Evolutionary conservation across 495 filamentous ascomycete genomes (phyloP), one percentile per base, ranked within the genome.

Genomic region (Xeromyces bisporus): DNA sequence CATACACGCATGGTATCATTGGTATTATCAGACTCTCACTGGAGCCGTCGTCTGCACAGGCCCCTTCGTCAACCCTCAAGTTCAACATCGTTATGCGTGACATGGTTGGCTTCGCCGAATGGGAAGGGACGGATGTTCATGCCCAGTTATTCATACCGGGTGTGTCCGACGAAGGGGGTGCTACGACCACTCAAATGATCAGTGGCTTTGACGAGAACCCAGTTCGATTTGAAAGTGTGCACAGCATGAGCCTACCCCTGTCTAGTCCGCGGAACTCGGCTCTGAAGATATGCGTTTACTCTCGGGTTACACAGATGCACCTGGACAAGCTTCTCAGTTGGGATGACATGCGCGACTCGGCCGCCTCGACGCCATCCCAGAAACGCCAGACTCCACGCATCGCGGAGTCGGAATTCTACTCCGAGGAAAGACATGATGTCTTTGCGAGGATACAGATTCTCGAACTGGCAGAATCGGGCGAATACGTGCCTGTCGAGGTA

Each of bases 51-150:
- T 87, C 81, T 13, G 87, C 89, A 6, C 78, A 91, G 47, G 84
- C 87, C 15, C 89, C 87, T 16, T 78, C 81, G 6, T 84, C 80
- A 31, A 96, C 80, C 15, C 58, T 99, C 33, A 96, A 96, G 48
- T 99, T 96, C 58, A 99, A 96, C 42, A 84, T 96, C 15, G 86
- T 93, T 29, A 93, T 99, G 85, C 85, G 89, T 46, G 83, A 96
- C 43, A 76, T 99, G 73, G 56, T 87, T 26, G 89, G 89, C 3
- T 96, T 99, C 43, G 81, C 89, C 1, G 89, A 99, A 56, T 75
- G 86, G 38, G 89, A 99, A 56, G 89, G 89, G 3, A 89, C 83
- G 6, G 75, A 92, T 39, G 85, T 96, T 31, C 89, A 99, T 55
- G 86, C 86, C 2, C 91, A 94, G 55, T 68, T 99, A 15, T 94